These are phyloP conservation scores for Acorus gramineus DNA, from an alignment of 106 monocot genomes.

Conservation along the genomic window DNA sequence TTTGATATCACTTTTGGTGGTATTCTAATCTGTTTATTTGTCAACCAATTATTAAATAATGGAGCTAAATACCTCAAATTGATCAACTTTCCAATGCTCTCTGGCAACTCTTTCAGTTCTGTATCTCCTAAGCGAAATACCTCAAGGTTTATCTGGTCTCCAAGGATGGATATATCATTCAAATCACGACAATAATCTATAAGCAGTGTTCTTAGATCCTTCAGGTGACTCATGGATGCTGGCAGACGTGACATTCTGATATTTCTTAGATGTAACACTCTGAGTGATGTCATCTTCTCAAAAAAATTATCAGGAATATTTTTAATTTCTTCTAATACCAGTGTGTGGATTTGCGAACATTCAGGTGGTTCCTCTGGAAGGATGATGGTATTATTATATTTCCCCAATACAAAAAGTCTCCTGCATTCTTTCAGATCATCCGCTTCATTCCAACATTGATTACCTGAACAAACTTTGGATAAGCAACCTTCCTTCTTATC, in stretches of 20 bases:
- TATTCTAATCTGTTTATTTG: conserved; percentile 6
- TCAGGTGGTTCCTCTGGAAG: conserved; percentile 15
- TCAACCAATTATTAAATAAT: no score
- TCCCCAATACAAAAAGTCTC: conserved; percentile 10
- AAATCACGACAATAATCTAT: conserved; percentile 14
- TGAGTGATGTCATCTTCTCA: conserved; percentile 9
- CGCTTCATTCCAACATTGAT: conserved; percentile 6
- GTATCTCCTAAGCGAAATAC: conserved; percentile 13
- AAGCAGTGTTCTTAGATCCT: conserved; percentile 11
- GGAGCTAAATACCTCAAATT: conserved; percentile 15
- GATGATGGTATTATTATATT: conserved; percentile 4
- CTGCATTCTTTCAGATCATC: conserved; percentile 5
- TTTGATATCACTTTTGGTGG: conserved; percentile 7
- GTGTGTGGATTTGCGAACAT: conserved; percentile 4
- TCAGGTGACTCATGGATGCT: conserved; percentile 15
- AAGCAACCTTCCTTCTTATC: conserved; percentile 10
- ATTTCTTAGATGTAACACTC: conserved; percentile 21
- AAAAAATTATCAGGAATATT: conserved; percentile 14
- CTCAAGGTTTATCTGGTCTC: conserved; percentile 11
- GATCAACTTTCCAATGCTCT: conserved; percentile 9
- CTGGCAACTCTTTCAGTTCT: conserved; percentile 1
- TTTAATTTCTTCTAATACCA: conserved; percentile 8
- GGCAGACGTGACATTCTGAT: conserved; percentile 13
- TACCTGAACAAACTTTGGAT: conserved; percentile 11
- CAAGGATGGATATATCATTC: conserved; percentile 8